Conservation (phyloP, 2,329 filamentous ascomycete species). For the Penicillium polonicum region DNA sequence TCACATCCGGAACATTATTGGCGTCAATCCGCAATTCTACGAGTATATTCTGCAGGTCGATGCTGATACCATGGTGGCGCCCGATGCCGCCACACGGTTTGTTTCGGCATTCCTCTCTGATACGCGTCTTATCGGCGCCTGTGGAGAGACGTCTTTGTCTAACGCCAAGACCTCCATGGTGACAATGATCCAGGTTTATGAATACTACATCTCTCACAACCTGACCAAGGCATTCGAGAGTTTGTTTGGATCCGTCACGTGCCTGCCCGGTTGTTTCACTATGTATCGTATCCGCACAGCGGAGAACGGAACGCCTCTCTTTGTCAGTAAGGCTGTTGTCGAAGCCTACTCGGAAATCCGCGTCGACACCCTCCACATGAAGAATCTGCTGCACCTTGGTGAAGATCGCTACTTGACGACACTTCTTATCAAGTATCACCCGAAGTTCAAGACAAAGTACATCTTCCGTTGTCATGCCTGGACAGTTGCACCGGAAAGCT, state of each 20-base stretch:
- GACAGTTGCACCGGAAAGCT: conserved; percentile 95
- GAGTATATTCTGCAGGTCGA: conserved; percentile 96
- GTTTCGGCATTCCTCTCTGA: conserved; percentile 88
- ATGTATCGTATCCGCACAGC: conserved; percentile 98
- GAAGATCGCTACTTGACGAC: conserved; percentile 98
- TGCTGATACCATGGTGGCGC: conserved; percentile 90
- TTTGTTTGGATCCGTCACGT: conserved; percentile 95
- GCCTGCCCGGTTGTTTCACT: conserved; percentile 95
- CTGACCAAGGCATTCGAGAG: conserved; percentile 95
- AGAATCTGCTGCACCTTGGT: conserved; percentile 93
- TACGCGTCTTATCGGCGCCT: conserved; percentile 87
- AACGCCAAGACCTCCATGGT: conserved; percentile 92
- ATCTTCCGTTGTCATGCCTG: conserved; percentile 88
- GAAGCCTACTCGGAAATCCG: conserved; percentile 87
- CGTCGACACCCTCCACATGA: conserved; percentile 97
- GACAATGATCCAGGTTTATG: conserved; percentile 99
- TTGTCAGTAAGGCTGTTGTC: conserved; percentile 89
- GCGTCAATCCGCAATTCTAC: conserved; percentile 97
- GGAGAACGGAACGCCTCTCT: conserved; percentile 91
- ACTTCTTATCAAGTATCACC: conserved; percentile 85
- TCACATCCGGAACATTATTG: conserved; percentile 97
- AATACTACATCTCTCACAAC: conserved; percentile 99
- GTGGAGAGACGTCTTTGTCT: conserved; percentile 88
- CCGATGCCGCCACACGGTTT: conserved; percentile 87
- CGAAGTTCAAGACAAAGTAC: conserved; percentile 98